phyloP scores from a whole-genome alignment of 352 stramenopile genomes.

The Pythium myriotylum region DNA sequence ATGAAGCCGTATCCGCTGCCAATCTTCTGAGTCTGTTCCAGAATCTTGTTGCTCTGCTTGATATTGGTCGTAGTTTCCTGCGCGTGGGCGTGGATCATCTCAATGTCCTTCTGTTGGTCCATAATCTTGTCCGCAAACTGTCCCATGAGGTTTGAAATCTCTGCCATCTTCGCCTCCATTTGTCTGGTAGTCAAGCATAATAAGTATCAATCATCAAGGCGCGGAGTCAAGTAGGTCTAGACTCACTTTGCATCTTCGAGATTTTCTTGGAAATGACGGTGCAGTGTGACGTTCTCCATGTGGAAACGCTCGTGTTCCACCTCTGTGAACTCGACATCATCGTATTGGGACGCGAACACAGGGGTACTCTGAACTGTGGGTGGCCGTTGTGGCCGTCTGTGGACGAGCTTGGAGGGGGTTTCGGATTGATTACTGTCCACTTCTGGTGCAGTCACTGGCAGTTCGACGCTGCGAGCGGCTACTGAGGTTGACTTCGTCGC shows the following conservation, averaged over 20 bases:
- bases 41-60: conserved; percentile 75
- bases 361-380: conserved; percentile 13
- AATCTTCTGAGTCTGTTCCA: conserved; percentile 78
- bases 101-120: conserved; percentile 79
- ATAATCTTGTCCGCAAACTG: conserved; percentile 88
- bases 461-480: conserved; percentile 4
- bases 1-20: conserved; percentile 81
- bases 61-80: conserved; percentile 74
- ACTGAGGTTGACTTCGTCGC: conserved; percentile 26
- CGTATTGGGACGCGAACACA: conserved; percentile 46
- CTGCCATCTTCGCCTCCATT: conserved; percentile 86
- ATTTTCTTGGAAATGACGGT: conserved; percentile 87
- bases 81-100: conserved; percentile 74
- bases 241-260: conserved; percentile 82
- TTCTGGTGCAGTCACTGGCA: neutral
- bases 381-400: conserved; percentile 1
- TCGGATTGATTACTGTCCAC: neutral
- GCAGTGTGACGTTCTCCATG: conserved; percentile 74
- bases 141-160: conserved; percentile 84
- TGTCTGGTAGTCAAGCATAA: conserved; percentile 36
- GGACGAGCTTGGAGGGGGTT: neutral
- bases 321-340: conserved; percentile 66
- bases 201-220: neutral
- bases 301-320: conserved; percentile 60
- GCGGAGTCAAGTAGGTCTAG: neutral